phyloP scores from a whole-genome alignment of 495 filamentous ascomycete genomes.

The Aspergillus asperescens region DNA sequence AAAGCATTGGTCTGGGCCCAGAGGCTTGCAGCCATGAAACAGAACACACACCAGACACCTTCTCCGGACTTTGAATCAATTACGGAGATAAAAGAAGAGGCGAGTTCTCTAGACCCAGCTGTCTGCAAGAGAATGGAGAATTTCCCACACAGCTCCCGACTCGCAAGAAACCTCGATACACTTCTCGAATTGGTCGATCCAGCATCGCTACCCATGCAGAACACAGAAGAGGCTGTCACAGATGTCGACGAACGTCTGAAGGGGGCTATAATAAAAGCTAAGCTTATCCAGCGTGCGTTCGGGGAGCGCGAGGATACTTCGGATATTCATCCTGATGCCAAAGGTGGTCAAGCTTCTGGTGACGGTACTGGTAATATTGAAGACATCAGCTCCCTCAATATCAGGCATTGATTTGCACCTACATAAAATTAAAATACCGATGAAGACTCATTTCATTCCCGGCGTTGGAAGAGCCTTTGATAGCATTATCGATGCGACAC shows the following conservation, averaged over 20 bases:
- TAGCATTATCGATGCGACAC: neutral
- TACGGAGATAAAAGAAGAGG: constrained; percentile 9
- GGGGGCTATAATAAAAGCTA: constrained; percentile 71
- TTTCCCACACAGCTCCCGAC: constrained; percentile 55
- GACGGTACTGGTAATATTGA: constrained; percentile 52
- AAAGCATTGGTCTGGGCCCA: constrained; percentile 75
- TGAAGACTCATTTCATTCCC: neutral
- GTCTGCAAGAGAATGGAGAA: constrained; percentile 36
- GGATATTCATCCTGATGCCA: constrained; percentile 23
- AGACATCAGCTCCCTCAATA: constrained; percentile 45
- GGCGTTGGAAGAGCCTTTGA: neutral
- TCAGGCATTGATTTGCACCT: constrained; percentile 37
- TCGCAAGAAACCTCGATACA: constrained; percentile 65
- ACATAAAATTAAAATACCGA: neutral
- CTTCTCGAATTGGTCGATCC: constrained; percentile 74
- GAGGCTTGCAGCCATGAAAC: constrained; percentile 38
- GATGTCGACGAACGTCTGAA: constrained; percentile 82
- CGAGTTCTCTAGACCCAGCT: constrained; percentile 25
- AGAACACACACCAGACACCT: neutral
- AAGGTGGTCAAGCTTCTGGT: constrained; percentile 25
- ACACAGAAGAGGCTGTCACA: constrained; percentile 76
- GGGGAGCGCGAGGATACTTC: constrained; percentile 48
- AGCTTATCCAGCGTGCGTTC: constrained; percentile 69
- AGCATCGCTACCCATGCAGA: constrained; percentile 67
- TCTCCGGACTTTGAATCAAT: constrained; percentile 5